Evolutionary conservation across 2,329 filamentous ascomycete species (phyloP).

Genomic region (Clarireedia hainanense): DNA sequence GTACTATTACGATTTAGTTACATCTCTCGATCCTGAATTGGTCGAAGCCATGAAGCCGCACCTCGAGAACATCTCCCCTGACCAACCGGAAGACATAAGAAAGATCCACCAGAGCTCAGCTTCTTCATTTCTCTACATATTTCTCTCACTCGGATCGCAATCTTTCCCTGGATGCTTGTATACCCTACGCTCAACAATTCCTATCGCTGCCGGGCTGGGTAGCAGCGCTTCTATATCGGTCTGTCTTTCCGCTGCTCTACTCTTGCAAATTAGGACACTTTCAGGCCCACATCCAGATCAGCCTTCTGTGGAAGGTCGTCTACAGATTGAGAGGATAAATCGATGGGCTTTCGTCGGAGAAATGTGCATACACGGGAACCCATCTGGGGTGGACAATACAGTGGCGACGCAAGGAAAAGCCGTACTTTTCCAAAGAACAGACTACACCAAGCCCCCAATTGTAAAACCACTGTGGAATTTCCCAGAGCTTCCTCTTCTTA

Average conservation of each 20-base stretch:
- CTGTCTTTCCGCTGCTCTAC: conserved; percentile 74
- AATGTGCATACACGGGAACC: conserved; percentile 95
- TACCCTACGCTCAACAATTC: conserved; percentile 87
- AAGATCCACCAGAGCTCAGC: conserved; percentile 82
- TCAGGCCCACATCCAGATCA: conserved; percentile 90
- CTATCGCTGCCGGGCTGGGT: conserved; percentile 82
- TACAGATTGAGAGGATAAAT: conserved; percentile 93
- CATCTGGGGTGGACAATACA: conserved; percentile 94
- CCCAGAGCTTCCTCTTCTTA: conserved; percentile 80
- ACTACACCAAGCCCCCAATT: conserved; percentile 67
- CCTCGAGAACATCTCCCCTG: conserved; percentile 60
- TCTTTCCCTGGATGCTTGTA: conserved; percentile 78
- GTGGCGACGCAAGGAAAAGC: conserved; percentile 91
- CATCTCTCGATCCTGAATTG: conserved; percentile 74
- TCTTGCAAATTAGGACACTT: conserved; percentile 81
- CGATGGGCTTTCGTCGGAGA: conserved; percentile 96
- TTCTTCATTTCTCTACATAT: conserved; percentile 83
- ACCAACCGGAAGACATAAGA: conserved; percentile 59
- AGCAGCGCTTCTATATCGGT: conserved; percentile 93
- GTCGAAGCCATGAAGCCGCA: conserved; percentile 74
- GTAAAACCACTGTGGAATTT: conserved; percentile 79
- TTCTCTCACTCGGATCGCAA: conserved; percentile 75
- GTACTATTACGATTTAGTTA: conserved; percentile 86
- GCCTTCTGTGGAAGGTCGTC: conserved; percentile 73
- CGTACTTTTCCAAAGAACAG: conserved; percentile 76